Base-by-base conservation (phyloP, 768 basidiomycete genomes). In the Boletus subparvulus region DNA sequence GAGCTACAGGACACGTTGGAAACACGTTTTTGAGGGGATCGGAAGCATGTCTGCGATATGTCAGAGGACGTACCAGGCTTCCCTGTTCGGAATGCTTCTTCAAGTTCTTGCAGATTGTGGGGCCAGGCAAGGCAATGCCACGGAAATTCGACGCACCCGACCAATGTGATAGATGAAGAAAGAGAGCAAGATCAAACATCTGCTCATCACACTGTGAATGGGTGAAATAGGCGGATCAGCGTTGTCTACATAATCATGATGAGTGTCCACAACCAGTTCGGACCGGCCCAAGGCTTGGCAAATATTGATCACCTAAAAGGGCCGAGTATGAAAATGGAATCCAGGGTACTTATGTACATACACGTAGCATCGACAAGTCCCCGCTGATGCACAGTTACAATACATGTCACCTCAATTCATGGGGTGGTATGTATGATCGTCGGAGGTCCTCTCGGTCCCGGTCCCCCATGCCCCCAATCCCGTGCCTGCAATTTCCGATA, bases 401-500 rank as follows among this genome's bases (percentile, higher is more conserved):
- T 40, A 39, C 30, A 32, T 32, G 21, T 30, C 41, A 41, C 55
- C 14, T 50, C 24, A 21, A 7, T 45, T 68, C 50, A 69, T 19
- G 57, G 58, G 6, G 67, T 66, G 28, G 61, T 40, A 50, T 69
- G 67, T 52, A 69, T 61, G 54, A 66, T 69, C 49, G 61, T 66
- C 58, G 63, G 50, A 48, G 63, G 61, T 5, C 67, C 68, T 44
- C 68, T 70, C 61, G 68, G 59, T 35, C 57, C 62, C 53, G 64
- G 21, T 6, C 56, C 66, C 8, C 61, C 68, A 21, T 61, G 28
- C 24, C 56, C 58, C 65, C 66, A 64, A 28, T 71, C 68, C 43
- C 62, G 70, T 42, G 65, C 51, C 33, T 71, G 70, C 42, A 69
- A 36, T 62, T 64, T 73, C 59, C 69, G 65, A 39, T 64, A 71